A percentile compares a stretch with the other conserved stretches of the same genome.
Conservation (phyloP, 1,284 basidiomycete genomes). For the Ceratobasidium sp. region DNA sequence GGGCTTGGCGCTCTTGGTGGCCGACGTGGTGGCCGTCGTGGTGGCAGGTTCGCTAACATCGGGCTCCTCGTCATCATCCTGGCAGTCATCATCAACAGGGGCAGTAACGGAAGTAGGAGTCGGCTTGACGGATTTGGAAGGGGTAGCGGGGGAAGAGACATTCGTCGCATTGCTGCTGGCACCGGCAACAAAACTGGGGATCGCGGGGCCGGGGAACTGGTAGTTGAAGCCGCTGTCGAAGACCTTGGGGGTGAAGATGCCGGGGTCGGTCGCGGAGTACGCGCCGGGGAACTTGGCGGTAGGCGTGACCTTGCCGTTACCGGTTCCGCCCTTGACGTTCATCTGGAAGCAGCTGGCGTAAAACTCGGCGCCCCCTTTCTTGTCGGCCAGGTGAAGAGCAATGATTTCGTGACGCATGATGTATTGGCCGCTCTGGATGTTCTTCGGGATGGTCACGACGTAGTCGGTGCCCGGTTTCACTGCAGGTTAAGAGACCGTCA, state of each 20-base stretch:
- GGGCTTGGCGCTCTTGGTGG: background rate
- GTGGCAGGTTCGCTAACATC: background rate
- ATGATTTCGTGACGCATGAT: conserved; percentile 80
- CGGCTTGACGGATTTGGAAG: background rate
- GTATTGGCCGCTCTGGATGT: conserved; percentile 72
- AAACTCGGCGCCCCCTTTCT: conserved; percentile 73
- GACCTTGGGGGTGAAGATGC: conserved; percentile 44
- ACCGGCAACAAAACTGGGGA: conserved; percentile 16
- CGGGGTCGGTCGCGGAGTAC: conserved; percentile 48
- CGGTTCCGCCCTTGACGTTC: conserved; percentile 63
- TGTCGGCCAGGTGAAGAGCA: conserved; percentile 70
- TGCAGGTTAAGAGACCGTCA: conserved; percentile 49
- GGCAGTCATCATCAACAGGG: conserved; percentile 13
- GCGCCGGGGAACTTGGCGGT: conserved; percentile 50
- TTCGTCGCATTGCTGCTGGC: conserved; percentile 1
- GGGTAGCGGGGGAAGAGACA: background rate
- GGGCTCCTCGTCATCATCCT: conserved; percentile 31
- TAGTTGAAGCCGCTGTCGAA: conserved; percentile 43
- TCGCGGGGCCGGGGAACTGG: conserved; percentile 47
- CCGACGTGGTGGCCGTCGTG: background rate
- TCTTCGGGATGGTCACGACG: conserved; percentile 67
- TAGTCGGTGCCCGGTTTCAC: conserved; percentile 58
- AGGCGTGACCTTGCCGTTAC: background rate
- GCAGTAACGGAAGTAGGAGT: background rate
- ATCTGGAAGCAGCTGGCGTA: conserved; percentile 78